phyloP scores from a whole-genome alignment of 208 protist genomes.

The Leishmania braziliensis region DNA sequence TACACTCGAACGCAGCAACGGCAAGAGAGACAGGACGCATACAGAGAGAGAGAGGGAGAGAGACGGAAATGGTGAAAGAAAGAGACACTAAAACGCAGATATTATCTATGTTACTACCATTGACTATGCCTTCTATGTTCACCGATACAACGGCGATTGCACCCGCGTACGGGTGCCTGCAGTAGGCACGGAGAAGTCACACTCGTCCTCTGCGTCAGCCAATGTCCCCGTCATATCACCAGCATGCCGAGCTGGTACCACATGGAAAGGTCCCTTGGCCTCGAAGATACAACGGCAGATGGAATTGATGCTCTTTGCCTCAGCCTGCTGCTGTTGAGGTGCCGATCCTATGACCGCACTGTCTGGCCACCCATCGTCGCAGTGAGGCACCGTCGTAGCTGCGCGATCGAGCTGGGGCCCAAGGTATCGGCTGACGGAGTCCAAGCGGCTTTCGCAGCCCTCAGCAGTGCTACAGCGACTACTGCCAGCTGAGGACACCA shows the following conservation, averaged over 20 bases:
- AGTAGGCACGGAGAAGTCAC: constrained; percentile 16
- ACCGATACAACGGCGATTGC: constrained; percentile 23
- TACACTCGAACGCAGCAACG: not conserved
- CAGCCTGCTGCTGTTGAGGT: not conserved
- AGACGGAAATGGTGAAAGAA: not conserved
- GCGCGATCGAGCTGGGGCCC: constrained; percentile 19
- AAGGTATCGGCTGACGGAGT: constrained; percentile 25
- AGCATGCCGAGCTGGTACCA: not conserved
- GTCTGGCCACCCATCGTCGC: not conserved
- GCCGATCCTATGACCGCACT: not conserved
- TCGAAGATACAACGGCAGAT: constrained; percentile 8
- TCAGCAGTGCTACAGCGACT: constrained; percentile 20
- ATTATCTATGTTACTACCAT: not conserved
- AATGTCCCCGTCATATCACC: not conserved
- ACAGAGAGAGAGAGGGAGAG: not conserved
- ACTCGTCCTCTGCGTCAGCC: constrained; percentile 12
- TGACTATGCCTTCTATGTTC: not conserved
- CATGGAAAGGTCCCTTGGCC: not conserved
- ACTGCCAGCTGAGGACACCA: not conserved
- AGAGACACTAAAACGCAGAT: not conserved
- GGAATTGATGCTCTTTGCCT: constrained; percentile 2
- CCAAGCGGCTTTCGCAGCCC: constrained; percentile 1
- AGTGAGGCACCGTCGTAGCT: constrained; percentile 1
- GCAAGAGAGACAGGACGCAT: not conserved
- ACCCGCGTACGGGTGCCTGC: constrained; percentile 36